Evolutionary conservation across 768 basidiomycete genomes (phyloP).

Genomic region (Saitozyma sp.): DNA sequence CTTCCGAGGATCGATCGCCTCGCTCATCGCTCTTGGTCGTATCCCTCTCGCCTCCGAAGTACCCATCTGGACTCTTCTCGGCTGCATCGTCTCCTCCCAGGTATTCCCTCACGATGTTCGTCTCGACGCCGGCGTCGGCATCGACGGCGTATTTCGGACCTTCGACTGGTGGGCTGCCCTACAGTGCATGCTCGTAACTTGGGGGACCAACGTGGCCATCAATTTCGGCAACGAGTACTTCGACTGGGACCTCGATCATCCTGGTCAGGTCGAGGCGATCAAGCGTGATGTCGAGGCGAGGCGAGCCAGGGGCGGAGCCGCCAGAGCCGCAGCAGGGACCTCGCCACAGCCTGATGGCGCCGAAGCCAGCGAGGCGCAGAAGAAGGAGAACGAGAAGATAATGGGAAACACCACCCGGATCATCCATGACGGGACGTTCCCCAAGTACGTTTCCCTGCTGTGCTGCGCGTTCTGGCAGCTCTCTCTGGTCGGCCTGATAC

Average conservation of each 20-base stretch:
- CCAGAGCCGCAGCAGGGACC: neutral
- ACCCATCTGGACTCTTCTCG: slow-evolving; percentile 24
- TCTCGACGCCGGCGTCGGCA: neutral
- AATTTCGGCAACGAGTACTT: slow-evolving; percentile 41
- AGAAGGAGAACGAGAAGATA: slow-evolving; percentile 27
- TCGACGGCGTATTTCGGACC: neutral
- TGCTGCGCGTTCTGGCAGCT: slow-evolving; percentile 7
- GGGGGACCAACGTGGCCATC: slow-evolving; percentile 37
- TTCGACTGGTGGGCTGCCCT: slow-evolving; percentile 24
- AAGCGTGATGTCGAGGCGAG: slow-evolving; percentile 15
- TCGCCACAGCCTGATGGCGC: neutral
- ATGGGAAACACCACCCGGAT: slow-evolving; percentile 32
- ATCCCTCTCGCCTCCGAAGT: slow-evolving; percentile 35
- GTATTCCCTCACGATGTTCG: slow-evolving; percentile 8
- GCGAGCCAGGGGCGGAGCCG: neutral
- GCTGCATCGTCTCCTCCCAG: slow-evolving; percentile 26
- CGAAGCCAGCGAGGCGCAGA: slow-evolving; percentile 1
- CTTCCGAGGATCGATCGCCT: slow-evolving; percentile 17
- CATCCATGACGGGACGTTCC: slow-evolving; percentile 37
- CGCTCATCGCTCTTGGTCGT: slow-evolving; percentile 31
- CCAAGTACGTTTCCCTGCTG: slow-evolving; percentile 24
- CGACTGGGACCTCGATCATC: slow-evolving; percentile 33
- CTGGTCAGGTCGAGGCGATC: slow-evolving; percentile 24
- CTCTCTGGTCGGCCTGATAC: slow-evolving; percentile 18
- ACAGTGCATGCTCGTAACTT: slow-evolving; percentile 27